A percentile compares a stretch with the other conserved stretches of the same genome.
phyloP scores from a whole-genome alignment of 2,329 filamentous ascomycete genomes.

The Exserohilum rostratum region DNA sequence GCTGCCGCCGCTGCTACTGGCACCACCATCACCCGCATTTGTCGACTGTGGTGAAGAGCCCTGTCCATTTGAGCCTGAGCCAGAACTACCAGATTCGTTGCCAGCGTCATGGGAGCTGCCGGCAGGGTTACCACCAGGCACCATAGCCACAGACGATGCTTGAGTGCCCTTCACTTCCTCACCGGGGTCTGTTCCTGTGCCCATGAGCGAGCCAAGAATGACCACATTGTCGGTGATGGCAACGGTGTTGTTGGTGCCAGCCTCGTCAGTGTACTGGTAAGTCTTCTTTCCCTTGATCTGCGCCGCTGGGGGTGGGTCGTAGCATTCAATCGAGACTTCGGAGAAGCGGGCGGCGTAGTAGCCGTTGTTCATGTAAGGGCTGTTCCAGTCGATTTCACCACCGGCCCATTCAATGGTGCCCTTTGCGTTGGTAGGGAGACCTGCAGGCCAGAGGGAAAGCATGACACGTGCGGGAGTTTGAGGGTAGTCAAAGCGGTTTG shows the following conservation, averaged over 20 bases:
- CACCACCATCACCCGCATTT: conserved; percentile 1
- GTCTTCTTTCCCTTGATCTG: conserved; percentile 65
- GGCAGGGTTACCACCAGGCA: conserved; percentile 62
- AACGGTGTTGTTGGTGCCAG: conserved; percentile 75
- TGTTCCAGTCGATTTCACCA: conserved; percentile 86
- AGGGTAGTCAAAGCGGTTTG: conserved; percentile 83
- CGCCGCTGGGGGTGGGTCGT: conserved; percentile 75
- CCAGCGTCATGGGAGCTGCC: conserved; percentile 53
- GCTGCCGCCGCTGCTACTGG: not conserved
- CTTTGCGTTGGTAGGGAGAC: conserved; percentile 74
- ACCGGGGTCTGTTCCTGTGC: conserved; percentile 75
- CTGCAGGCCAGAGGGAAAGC: conserved; percentile 95
- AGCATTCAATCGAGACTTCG: conserved; percentile 85
- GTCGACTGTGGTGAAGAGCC: not conserved
- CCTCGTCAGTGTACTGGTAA: conserved; percentile 74
- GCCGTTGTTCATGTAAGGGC: conserved; percentile 78
- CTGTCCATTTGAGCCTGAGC: not conserved
- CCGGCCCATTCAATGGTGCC: conserved; percentile 94
- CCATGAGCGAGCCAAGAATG: conserved; percentile 77
- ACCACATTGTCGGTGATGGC: conserved; percentile 76
- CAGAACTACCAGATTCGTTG: conserved; percentile 3
- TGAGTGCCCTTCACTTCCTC: conserved; percentile 46
- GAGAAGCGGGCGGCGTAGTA: conserved; percentile 88
- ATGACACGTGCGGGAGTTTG: conserved; percentile 91
- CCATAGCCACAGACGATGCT: conserved; percentile 52